Evolutionary conservation across 345 rosid species (phyloP), one percentile per base, ranked within the genome.

Genomic region (Salix brachista): DNA sequence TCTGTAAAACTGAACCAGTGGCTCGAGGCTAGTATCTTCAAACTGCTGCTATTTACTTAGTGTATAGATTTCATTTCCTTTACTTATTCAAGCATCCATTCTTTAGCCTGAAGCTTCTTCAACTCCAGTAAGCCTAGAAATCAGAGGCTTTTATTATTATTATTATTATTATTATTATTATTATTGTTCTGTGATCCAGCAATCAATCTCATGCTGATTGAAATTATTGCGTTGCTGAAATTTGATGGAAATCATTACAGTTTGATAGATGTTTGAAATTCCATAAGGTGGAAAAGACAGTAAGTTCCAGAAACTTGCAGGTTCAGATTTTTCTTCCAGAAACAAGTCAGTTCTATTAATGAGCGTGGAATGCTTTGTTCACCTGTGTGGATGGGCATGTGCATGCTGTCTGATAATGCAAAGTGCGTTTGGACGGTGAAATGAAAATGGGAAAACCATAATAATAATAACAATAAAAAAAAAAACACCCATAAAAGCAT

Each of bases 1-100:
- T 96, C 76, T 92, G 97, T 77, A 96, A 96, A 87, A 76, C 83
- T 1, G 89, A 85, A 36, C 91, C 94, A 18, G 81, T 83, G 42
- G 78, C 76, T 79, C 78, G 91, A 75, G 74, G 82, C 75, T 91
- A 78, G 83, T 46, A 70, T 41, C 48, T 23, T 8, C 16, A 64
- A 39, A 25, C 65, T 48, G 70, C 75, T 67, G 79, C 68, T 30
- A 18, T 70, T 72, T 71, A 60, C 64, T 64, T 60, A 70, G 41
- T 88, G 87, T 85, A 86, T 86, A 86, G 88, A 77, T 76, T 78
- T 80, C 58, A 71, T 80, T 61, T 62, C 69, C 60, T 71, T 65
- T 75, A 82, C 76, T 68, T 78, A 76, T 79, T 42, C 77, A 74
- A 80, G 79, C 70, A 71, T 80, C 79, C 83, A 52, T 76, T 84